Base-by-base conservation (phyloP, 345 rosid species). In the Acer negundo region DNA sequence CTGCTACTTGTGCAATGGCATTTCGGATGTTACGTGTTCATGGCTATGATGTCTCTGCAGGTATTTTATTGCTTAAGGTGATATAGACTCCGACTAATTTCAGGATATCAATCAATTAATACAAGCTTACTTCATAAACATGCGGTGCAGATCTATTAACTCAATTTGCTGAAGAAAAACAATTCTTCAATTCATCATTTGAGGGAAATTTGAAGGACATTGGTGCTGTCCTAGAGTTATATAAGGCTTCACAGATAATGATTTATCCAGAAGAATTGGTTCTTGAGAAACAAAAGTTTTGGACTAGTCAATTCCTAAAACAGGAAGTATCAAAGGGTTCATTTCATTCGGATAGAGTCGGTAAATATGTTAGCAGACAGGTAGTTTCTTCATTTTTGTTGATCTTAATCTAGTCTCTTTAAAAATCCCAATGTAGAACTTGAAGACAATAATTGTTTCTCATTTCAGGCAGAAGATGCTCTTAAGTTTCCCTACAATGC, bases 11-110 rank as follows among this genome's bases (percentile, higher is more conserved):
- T 56, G 94, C 95, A 15, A 78, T 92, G 91, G 93, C 97, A 62
- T 96, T 92, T 75, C 90, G 92, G n/a, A 55, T 92, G 67, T 79
- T 94, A 74, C 90, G 91, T 56, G 59, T 77, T 67, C 82, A 88
- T 63, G 93, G 98, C 68, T 92, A 92, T 75, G 84, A 87, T 79
- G 93, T 94, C 76, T 86, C 94, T 76, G 80, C 89, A 76, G 99
- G 99, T 90, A 80, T 79, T 47, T 62, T 71, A 17, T 64, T 76
- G 46, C 44, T 66, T 53, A 7, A 69, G 3, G 10, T 28, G 13
- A 20, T 2, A 15, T 49, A 23, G 12, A 65, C 5, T 58, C 62
- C 47, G 40, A n/a, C 56, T 28, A 4, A 62, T 68, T 70, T 1
- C 7, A n/a, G 24, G 22, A 47, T 38, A 67, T 10, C n/a, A 3